A percentile compares a stretch with the other conserved stretches of the same genome.
Conservation (phyloP, 306 rosid genomes). For the Clitoria ternatea region DNA sequence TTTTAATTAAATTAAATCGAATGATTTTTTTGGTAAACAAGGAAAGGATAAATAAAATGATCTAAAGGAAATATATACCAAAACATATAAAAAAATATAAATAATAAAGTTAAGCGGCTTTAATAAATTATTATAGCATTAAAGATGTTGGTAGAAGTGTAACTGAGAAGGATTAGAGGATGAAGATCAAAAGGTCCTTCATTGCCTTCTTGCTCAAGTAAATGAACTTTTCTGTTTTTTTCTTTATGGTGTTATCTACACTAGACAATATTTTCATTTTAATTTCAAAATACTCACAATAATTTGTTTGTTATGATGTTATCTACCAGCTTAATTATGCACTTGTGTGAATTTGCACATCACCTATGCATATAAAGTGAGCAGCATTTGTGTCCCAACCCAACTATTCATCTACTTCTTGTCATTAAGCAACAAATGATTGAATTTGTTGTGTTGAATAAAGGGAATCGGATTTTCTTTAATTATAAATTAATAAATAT, state of each 20-base stretch:
- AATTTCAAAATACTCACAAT: no score
- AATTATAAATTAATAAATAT: not conserved
- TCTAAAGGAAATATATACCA: no score
- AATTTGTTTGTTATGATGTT: no score
- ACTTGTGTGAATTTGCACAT: constrained; percentile 5
- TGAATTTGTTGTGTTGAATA: not conserved
- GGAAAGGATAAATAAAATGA: no score
- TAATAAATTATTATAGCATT: no score
- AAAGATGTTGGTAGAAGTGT: no score
- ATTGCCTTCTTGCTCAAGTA: constrained; percentile 58
- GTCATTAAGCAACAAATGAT: not conserved
- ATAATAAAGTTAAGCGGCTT: not conserved
- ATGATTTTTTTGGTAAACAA: no score
- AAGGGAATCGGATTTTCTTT: not conserved
- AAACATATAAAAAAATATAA: not conserved
- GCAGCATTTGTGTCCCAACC: constrained; percentile 3
- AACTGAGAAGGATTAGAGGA: no score
- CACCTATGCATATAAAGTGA: not conserved
- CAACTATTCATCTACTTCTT: not conserved
- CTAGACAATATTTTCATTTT: no score
- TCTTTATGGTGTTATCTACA: no score
- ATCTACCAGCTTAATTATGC: not conserved
- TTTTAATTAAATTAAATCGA: not conserved
- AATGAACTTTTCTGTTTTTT: not conserved
- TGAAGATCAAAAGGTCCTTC: no score